Conservation (phyloP, 495 filamentous ascomycete species). For the Aeminium ludgeri region DNA sequence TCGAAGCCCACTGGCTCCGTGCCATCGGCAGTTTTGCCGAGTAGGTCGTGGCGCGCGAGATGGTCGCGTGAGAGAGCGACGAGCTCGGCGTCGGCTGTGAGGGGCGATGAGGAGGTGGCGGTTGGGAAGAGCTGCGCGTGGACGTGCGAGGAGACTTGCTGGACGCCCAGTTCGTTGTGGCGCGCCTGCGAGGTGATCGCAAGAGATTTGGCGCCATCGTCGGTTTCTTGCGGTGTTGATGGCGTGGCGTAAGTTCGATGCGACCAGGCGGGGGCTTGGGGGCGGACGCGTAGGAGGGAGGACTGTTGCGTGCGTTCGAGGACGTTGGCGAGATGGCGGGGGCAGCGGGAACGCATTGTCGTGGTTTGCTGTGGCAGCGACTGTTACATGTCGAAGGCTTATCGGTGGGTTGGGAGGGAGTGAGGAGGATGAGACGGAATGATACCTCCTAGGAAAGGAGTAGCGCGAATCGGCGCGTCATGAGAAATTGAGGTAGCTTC, state of each 20-base stretch:
- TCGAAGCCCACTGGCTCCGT: constrained; percentile 67
- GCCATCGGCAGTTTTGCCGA: constrained; percentile 71
- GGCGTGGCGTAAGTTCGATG: constrained; percentile 8
- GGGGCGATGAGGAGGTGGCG: constrained; percentile 34
- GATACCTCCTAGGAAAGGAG: background rate
- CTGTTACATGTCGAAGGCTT: background rate
- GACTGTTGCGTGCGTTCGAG: constrained; percentile 15
- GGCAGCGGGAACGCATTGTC: constrained; percentile 13
- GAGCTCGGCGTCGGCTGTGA: constrained; percentile 37
- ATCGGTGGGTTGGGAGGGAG: background rate
- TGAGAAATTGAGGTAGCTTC: background rate
- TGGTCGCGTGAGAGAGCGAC: constrained; percentile 68
- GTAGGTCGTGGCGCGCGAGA: constrained; percentile 69
- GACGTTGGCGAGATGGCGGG: constrained; percentile 10
- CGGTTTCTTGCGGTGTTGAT: constrained; percentile 1
- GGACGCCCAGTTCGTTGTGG: constrained; percentile 84
- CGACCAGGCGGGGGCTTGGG: constrained; percentile 6
- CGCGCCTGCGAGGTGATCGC: constrained; percentile 39
- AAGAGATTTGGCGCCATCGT: background rate
- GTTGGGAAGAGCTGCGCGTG: constrained; percentile 68
- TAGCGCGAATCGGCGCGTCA: background rate
- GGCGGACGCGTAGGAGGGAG: constrained; percentile 10
- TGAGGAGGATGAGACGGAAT: background rate
- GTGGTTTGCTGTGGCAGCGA: background rate
- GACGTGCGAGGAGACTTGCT: constrained; percentile 72